Evolutionary conservation across 2,329 filamentous ascomycete genomes (phyloP).

Genomic region (Neocatenulostroma microsporum): DNA sequence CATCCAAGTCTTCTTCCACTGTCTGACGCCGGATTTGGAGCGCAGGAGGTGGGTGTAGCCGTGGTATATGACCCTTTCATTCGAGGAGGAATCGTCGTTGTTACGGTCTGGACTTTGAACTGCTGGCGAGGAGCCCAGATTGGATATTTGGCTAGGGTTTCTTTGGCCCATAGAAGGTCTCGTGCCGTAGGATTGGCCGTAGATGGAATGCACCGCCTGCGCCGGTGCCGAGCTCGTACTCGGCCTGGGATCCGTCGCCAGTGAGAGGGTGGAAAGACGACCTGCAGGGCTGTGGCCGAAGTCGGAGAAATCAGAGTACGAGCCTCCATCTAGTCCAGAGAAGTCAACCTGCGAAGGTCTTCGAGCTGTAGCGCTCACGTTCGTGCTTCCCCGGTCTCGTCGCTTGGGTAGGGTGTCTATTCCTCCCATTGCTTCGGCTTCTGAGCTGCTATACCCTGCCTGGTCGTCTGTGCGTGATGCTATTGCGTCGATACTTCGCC

Average conservation of each 20-base stretch:
- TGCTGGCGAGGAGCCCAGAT: conserved; percentile 27
- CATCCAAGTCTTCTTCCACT: conserved; percentile 94
- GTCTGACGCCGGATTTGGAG: conserved; percentile 71
- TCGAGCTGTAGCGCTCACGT: conserved; percentile 30
- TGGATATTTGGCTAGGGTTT: conserved; percentile 58
- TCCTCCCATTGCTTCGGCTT: conserved; percentile 29
- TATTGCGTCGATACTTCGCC: conserved; percentile 25
- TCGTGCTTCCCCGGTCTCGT: conserved; percentile 23
- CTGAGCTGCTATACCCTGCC: conserved; percentile 39
- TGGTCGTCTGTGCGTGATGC: conserved; percentile 11
- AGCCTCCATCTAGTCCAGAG: conserved; percentile 61
- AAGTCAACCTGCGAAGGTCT: conserved; percentile 56
- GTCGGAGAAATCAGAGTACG: conserved; percentile 74
- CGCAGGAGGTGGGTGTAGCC: conserved; percentile 81
- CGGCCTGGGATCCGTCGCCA: conserved; percentile 25
- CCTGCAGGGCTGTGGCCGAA: conserved; percentile 21
- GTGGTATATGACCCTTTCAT: conserved; percentile 86
- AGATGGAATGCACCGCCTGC: conserved; percentile 26
- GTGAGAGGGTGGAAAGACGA: conserved; percentile 27
- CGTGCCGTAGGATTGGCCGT: conserved; percentile 23
- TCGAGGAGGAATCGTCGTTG: conserved; percentile 28
- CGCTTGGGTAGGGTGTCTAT: conserved; percentile 16
- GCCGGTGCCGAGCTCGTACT: conserved; percentile 27
- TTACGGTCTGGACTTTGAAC: conserved; percentile 8
- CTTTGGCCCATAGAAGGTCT: conserved; percentile 29